Conservation (phyloP, 2,329 filamentous ascomycete species). For the Aureobasidium sp. region DNA sequence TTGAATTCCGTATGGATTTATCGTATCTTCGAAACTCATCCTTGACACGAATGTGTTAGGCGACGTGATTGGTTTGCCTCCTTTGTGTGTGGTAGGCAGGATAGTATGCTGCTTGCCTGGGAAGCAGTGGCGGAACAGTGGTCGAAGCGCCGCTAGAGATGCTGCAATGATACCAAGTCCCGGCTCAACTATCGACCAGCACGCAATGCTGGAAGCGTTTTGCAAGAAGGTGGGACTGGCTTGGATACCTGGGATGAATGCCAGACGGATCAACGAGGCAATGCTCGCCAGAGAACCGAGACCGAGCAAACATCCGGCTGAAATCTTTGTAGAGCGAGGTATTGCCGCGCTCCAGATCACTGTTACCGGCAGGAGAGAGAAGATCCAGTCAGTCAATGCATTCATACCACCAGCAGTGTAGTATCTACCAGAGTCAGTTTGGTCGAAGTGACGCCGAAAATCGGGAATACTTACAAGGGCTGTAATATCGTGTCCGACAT, state of each 20-base stretch:
- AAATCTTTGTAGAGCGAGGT: slow-evolving; percentile 44
- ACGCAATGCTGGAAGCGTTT: slow-evolving; percentile 30
- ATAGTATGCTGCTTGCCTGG: background rate
- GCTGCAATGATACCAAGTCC: slow-evolving; percentile 39
- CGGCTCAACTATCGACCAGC: slow-evolving; percentile 36
- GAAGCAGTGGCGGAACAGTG: slow-evolving; percentile 27
- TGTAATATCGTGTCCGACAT: slow-evolving; percentile 26
- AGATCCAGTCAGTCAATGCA: slow-evolving; percentile 39
- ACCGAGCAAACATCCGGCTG: slow-evolving; percentile 43
- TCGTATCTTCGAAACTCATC: slow-evolving; percentile 10
- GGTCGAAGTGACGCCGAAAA: no score
- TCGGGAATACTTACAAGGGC: slow-evolving; percentile 20
- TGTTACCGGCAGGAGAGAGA: slow-evolving; percentile 40
- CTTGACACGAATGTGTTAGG: slow-evolving; percentile 10
- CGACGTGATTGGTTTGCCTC: slow-evolving; percentile 1
- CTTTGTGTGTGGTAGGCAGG: slow-evolving; percentile 2
- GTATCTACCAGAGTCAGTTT: background rate
- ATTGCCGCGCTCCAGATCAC: slow-evolving; percentile 27
- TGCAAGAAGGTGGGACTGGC: slow-evolving; percentile 29
- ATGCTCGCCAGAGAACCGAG: slow-evolving; percentile 38
- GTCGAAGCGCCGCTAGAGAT: slow-evolving; percentile 36
- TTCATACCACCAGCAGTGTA: slow-evolving; percentile 36
- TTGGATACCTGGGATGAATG: slow-evolving; percentile 28
- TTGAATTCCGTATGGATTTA: slow-evolving; percentile 5
- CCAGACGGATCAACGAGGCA: slow-evolving; percentile 29